Conservation (phyloP, 345 rosid species). For the Syzygium aqueum region DNA sequence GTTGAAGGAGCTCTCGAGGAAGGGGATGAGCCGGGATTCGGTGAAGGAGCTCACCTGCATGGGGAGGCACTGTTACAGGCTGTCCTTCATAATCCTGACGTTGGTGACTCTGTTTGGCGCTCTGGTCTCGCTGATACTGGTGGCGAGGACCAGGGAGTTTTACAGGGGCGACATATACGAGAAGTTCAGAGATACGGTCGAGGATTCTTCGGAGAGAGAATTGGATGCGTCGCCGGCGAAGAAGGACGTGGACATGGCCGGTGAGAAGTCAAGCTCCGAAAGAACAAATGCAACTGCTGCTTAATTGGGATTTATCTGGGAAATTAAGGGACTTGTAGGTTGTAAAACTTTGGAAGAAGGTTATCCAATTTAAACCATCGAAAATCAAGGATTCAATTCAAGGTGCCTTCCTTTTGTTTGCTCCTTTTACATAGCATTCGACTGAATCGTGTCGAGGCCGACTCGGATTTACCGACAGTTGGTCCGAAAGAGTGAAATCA, state of each 20-base stretch:
- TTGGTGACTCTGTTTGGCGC: constrained; percentile 52
- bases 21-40: constrained; percentile 36
- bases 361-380: not conserved
- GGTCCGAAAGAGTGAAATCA: not conserved
- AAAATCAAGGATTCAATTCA: not conserved
- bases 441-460: not conserved
- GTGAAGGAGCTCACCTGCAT: constrained; percentile 64
- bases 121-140: constrained; percentile 46
- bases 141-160: constrained; percentile 58
- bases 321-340: not conserved
- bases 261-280: not conserved
- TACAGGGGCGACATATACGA: constrained; percentile 77
- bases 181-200: constrained; percentile 46
- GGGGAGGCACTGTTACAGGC: constrained; percentile 52
- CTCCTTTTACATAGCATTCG: not conserved
- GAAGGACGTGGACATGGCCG: not conserved
- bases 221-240: not conserved
- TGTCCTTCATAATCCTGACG: constrained; percentile 46
- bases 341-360: not conserved
- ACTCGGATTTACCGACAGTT: not conserved
- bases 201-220: not conserved
- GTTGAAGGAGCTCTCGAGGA: constrained; percentile 31
- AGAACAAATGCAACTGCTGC: not conserved
- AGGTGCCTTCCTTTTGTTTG: not conserved
- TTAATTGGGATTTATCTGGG: not conserved